Evolutionary conservation across 2,329 filamentous ascomycete species (phyloP).

Genomic region (Epichloe glyceriae): DNA sequence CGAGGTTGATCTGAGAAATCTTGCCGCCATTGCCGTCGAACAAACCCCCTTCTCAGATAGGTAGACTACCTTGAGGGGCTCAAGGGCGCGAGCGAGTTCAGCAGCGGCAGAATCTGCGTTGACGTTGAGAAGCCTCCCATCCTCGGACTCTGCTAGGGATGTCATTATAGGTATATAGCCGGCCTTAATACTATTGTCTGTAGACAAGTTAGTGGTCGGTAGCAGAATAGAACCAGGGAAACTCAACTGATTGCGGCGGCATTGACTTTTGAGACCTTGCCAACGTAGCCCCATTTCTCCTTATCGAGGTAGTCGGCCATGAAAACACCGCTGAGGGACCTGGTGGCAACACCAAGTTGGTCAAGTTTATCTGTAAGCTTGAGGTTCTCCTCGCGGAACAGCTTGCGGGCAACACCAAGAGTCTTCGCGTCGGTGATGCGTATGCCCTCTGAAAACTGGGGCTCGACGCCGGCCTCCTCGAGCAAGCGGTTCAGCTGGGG

Average conservation of each 20-base stretch:
- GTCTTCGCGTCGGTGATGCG: slow-evolving; percentile 94
- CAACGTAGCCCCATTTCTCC: slow-evolving; percentile 90
- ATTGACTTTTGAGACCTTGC: slow-evolving; percentile 89
- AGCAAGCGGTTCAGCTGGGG: slow-evolving; percentile 90
- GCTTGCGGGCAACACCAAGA: slow-evolving; percentile 73
- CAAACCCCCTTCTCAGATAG: slow-evolving; percentile 96
- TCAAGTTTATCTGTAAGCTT: slow-evolving; percentile 84
- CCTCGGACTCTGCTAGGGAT: slow-evolving; percentile 86
- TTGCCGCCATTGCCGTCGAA: slow-evolving; percentile 90
- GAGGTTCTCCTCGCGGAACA: slow-evolving; percentile 92
- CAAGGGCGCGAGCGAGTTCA: slow-evolving; percentile 74
- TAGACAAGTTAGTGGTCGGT: neutral
- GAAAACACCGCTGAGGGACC: slow-evolving; percentile 85
- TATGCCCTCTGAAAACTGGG: slow-evolving; percentile 92
- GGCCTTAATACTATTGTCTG: slow-evolving; percentile 48
- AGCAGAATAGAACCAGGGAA: neutral
- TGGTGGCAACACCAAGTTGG: slow-evolving; percentile 74
- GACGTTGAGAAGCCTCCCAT: slow-evolving; percentile 90
- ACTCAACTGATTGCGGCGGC: slow-evolving; percentile 63
- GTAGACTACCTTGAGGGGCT: slow-evolving; percentile 96
- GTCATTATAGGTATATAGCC: slow-evolving; percentile 88
- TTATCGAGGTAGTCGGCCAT: slow-evolving; percentile 90
- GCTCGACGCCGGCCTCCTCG: slow-evolving; percentile 82
- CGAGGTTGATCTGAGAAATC: slow-evolving; percentile 93
- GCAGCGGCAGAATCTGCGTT: slow-evolving; percentile 95